A percentile compares a stretch with the other conserved stretches of the same genome.
Conservation (phyloP, 768 basidiomycete species). For the Strobilomyces echinocephalus region DNA sequence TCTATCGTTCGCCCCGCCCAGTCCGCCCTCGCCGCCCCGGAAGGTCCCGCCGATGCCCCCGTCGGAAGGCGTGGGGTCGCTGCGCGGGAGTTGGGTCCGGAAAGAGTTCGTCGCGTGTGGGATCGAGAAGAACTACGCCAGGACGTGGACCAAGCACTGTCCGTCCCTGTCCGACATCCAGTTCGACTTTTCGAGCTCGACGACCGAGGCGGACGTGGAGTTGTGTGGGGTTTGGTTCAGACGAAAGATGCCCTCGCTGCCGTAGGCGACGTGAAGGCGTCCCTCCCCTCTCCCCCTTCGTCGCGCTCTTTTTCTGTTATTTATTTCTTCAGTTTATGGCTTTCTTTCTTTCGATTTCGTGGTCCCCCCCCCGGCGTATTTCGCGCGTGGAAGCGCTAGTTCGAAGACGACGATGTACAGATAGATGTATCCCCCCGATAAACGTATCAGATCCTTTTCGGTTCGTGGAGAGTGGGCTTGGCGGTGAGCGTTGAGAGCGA, state of each 20-base stretch:
- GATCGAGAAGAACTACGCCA: conserved; percentile 24
- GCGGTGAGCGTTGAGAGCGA: no score
- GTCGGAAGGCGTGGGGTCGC: not conserved
- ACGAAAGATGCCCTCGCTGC: conserved; percentile 15
- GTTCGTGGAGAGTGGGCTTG: no score
- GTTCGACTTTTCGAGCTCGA: conserved; percentile 29
- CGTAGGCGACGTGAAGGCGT: not conserved
- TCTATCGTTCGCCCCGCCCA: not conserved
- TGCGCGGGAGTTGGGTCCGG: not conserved
- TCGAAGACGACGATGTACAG: no score
- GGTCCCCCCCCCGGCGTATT: no score
- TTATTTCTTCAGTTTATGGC: no score
- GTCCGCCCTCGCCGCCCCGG: conserved; percentile 8
- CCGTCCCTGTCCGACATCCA: conserved; percentile 26
- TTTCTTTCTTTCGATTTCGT: no score
- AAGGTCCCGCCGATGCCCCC: not conserved
- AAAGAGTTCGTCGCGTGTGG: conserved; percentile 29
- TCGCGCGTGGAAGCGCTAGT: no score
- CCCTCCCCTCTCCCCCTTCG: no score
- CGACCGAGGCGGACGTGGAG: conserved; percentile 23
- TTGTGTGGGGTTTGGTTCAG: conserved; percentile 31
- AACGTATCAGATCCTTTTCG: no score
- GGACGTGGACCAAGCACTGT: conserved; percentile 27
- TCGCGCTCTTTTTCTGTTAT: no score
- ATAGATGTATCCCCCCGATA: no score